Percentiles rank a stretch among this genome's conserved stretches.
Evolutionary conservation across 352 stramenopile genomes (phyloP).

Genomic region (Phytopythium mirpurense): DNA sequence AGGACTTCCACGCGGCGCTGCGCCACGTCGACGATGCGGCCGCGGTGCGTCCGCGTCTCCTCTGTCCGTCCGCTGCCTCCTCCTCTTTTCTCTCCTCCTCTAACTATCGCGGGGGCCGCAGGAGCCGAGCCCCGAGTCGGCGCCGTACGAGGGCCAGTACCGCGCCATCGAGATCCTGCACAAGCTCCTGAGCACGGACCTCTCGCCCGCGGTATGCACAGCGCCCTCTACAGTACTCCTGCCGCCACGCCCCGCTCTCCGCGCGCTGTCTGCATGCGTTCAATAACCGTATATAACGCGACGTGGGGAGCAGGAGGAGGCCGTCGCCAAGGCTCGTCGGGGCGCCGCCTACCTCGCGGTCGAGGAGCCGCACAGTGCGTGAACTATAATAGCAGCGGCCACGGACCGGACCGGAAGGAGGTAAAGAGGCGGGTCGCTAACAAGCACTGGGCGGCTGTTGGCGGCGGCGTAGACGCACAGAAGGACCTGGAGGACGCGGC

Average conservation of each 20-base stretch:
- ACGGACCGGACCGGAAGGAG: too few species aligned
- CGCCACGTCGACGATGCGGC: slow-evolving; percentile 22
- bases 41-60: slow-evolving; percentile 14
- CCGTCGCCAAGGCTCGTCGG: slow-evolving; percentile 28
- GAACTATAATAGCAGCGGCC: too few species aligned
- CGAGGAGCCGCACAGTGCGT: slow-evolving; percentile 65
- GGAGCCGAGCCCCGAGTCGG: slow-evolving; percentile 40
- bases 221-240: too few species aligned
- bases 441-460: too few species aligned
- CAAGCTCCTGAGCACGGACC: slow-evolving; percentile 34
- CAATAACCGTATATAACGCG: neutral
- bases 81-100: neutral
- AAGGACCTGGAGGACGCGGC: slow-evolving; percentile 39
- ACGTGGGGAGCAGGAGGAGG: slow-evolving; percentile 23
- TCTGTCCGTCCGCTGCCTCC: too few species aligned
- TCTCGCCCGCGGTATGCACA: slow-evolving; percentile 27
- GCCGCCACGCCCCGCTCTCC: too few species aligned
- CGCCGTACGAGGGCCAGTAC: slow-evolving; percentile 48
- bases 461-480: slow-evolving; percentile 36
- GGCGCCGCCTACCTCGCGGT: slow-evolving; percentile 45
- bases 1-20: slow-evolving; percentile 29
- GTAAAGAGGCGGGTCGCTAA: too few species aligned
- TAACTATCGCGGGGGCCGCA: too few species aligned
- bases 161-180: slow-evolving; percentile 48
- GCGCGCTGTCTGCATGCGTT: too few species aligned